These are phyloP conservation scores for Fusarium multiceps DNA, from an alignment of 2,329 filamentous ascomycete species.

Conservation along the genomic window DNA sequence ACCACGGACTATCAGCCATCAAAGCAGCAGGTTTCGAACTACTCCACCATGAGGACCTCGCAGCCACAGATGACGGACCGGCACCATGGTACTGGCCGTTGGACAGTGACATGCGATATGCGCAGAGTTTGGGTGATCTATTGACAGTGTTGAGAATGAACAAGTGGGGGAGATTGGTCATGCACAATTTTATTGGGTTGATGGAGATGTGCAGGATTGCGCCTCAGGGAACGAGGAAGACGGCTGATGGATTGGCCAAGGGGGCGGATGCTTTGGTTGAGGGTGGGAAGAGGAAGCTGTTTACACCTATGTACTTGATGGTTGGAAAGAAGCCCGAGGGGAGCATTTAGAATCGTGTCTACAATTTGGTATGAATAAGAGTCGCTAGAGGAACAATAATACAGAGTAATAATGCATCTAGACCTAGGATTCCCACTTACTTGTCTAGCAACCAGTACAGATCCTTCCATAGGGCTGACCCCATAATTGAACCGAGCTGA, in stretches of 20 bases:
- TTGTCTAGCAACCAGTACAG: not conserved
- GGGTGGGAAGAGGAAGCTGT: slow-evolving; percentile 84
- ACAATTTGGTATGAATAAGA: too few relatives aligned
- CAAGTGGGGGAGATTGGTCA: slow-evolving; percentile 75
- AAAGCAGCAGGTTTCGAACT: slow-evolving; percentile 86
- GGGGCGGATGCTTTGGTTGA: slow-evolving; percentile 85
- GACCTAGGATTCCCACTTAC: not conserved
- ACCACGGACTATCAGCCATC: slow-evolving; percentile 84
- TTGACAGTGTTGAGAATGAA: slow-evolving; percentile 87
- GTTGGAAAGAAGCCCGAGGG: slow-evolving; percentile 12
- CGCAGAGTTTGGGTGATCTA: slow-evolving; percentile 77
- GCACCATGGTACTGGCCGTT: slow-evolving; percentile 93
- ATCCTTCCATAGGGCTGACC: slow-evolving; percentile 4
- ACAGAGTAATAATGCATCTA: not conserved
- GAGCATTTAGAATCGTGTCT: too few relatives aligned
- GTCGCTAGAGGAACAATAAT: not conserved
- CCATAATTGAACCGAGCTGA: not conserved
- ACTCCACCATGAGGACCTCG: slow-evolving; percentile 67
- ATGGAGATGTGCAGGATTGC: slow-evolving; percentile 78
- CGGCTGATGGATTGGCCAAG: slow-evolving; percentile 80
- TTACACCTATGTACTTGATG: slow-evolving; percentile 90
- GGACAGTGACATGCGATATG: slow-evolving; percentile 78
- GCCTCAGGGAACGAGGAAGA: slow-evolving; percentile 85
- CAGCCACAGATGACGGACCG: slow-evolving; percentile 54
- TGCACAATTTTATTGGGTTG: slow-evolving; percentile 77